Percentiles rank a stretch among this genome's conserved stretches.
These are phyloP conservation scores for Syncephalastrum contaminatum DNA, from an alignment of 371 early-diverging fungal species.

Conservation along the genomic window DNA sequence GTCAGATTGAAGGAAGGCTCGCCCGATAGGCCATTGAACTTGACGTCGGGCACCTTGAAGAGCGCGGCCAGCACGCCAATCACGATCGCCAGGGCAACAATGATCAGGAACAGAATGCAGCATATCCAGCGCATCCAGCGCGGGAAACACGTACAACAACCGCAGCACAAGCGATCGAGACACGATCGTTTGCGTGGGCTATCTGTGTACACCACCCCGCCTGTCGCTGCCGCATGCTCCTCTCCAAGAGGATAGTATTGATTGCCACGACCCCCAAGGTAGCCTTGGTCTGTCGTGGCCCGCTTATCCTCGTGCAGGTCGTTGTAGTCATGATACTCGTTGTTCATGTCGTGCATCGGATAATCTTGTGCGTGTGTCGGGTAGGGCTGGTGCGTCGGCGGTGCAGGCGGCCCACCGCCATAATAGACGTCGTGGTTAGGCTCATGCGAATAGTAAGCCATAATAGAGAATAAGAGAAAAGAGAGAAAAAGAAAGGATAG, in stretches of 20 bases:
- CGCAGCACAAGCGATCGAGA: conserved; percentile 45
- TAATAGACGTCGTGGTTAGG: conserved; percentile 4
- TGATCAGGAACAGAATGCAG: conserved; percentile 37
- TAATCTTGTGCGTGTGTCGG: conserved; percentile 4
- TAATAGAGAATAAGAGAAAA: conserved; percentile 6
- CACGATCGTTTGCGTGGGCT: conserved; percentile 26
- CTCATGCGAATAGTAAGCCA: conserved; percentile 17
- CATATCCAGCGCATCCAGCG: conserved; percentile 46
- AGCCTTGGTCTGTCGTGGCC: conserved; percentile 1
- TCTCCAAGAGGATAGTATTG: neutral
- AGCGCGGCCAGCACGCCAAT: conserved; percentile 44
- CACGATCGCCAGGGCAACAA: conserved; percentile 35
- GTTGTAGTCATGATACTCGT: conserved; percentile 8
- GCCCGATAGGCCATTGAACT: conserved; percentile 32
- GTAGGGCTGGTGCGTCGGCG: conserved; percentile 13
- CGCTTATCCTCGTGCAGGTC: neutral
- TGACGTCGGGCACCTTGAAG: conserved; percentile 42
- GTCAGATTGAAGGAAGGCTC: conserved; percentile 27
- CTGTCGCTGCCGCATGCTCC: too few relatives aligned
- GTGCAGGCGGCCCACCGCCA: conserved; percentile 6
- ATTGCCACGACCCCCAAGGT: neutral
- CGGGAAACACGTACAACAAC: conserved; percentile 50
- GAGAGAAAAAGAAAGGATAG: conserved; percentile 6
- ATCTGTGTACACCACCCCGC: neutral
- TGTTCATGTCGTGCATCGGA: conserved; percentile 2